Conservation (phyloP, 345 rosid genomes). For the Schrenkiella parvula region DNA sequence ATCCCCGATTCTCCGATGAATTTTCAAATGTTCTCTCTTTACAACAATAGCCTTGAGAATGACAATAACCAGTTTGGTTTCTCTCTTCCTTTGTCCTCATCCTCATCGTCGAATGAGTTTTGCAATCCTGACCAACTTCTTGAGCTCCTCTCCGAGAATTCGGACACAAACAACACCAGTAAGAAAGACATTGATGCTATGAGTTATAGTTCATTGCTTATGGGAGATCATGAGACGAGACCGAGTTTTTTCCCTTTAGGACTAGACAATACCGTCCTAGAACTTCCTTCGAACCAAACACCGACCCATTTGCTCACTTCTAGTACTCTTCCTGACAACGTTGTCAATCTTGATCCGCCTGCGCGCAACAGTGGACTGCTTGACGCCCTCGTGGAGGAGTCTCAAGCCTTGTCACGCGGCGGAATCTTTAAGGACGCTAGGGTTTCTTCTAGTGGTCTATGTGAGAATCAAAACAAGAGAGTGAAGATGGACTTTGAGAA, state of each 20-base stretch:
- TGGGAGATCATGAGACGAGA: slow-evolving; percentile 33
- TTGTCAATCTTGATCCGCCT: not conserved
- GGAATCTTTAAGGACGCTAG: slow-evolving; percentile 15
- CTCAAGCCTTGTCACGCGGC: slow-evolving; percentile 36
- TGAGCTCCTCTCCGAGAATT: slow-evolving; percentile 24
- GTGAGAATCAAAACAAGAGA: slow-evolving; percentile 5
- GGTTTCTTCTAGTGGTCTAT: slow-evolving; percentile 4
- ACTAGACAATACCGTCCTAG: slow-evolving; percentile 29
- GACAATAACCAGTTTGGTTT: slow-evolving; percentile 20
- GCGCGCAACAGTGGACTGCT: slow-evolving; percentile 45
- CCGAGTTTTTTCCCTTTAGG: slow-evolving; percentile 24
- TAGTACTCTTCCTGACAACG: slow-evolving; percentile 7
- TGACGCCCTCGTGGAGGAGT: slow-evolving; percentile 56
- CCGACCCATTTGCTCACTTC: slow-evolving; percentile 21
- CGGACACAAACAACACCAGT: slow-evolving; percentile 5
- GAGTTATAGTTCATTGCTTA: slow-evolving; percentile 52
- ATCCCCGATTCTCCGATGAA: slow-evolving; percentile 10
- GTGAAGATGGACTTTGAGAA: slow-evolving; percentile 25
- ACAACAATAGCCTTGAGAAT: slow-evolving; percentile 24
- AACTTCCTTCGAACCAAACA: slow-evolving; percentile 54
- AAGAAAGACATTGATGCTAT: slow-evolving; percentile 21
- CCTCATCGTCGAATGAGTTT: slow-evolving; percentile 25
- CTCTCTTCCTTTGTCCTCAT: slow-evolving; percentile 33
- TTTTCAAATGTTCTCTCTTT: slow-evolving; percentile 24
- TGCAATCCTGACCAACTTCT: slow-evolving; percentile 22